These are phyloP conservation scores for Colletotrichum costaricense DNA, from an alignment of 2,329 filamentous ascomycete species.

Conservation along the genomic window DNA sequence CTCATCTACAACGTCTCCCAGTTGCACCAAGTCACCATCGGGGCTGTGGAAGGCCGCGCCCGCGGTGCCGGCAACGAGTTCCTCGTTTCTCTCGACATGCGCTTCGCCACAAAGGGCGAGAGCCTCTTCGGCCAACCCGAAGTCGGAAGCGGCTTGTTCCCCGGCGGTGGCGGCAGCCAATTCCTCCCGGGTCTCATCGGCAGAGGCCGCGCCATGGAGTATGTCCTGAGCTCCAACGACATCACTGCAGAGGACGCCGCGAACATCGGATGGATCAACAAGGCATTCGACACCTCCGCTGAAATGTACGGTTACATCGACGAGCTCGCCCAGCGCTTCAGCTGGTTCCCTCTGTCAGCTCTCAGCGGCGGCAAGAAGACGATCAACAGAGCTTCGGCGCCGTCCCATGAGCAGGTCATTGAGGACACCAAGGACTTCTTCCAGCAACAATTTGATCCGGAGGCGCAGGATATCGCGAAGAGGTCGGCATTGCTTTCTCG, in stretches of 20 bases:
- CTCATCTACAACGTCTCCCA: background rate
- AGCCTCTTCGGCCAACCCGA: background rate
- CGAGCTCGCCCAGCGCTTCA: background rate
- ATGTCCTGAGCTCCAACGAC: background rate
- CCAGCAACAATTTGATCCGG: background rate
- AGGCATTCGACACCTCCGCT: background rate
- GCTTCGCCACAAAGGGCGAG: background rate
- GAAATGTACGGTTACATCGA: background rate
- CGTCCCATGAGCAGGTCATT: background rate
- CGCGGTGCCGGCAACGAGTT: background rate
- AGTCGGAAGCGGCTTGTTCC: background rate
- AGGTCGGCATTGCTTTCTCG: background rate
- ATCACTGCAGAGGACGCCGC: background rate
- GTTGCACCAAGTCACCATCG: background rate
- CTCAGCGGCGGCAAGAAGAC: background rate
- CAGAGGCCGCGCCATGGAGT: background rate
- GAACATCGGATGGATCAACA: background rate
- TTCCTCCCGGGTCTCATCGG: background rate
- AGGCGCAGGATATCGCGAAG: background rate
- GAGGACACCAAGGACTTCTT: background rate
- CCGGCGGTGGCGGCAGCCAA: background rate
- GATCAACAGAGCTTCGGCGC: background rate
- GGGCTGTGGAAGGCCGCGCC: background rate
- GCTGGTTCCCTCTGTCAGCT: background rate
- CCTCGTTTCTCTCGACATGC: background rate